Base-by-base conservation (phyloP, 768 basidiomycete genomes). In the Mycena galopus region DNA sequence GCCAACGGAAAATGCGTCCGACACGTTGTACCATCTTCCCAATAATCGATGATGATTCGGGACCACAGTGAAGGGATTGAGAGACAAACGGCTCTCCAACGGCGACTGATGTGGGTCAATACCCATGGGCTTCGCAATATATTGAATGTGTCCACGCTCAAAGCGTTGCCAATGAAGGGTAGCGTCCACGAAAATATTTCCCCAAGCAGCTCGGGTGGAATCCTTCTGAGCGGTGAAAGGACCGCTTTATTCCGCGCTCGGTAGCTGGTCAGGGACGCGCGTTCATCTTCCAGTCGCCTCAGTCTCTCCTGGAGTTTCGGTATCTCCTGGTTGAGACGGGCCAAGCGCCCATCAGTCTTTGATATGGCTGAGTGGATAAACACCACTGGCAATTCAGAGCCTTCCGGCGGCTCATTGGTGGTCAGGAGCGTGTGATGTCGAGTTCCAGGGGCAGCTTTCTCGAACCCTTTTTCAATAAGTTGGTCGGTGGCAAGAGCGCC, bases 51-150 rank as follows among this genome's bases (percentile, higher is more conserved):
- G 37, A 16, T 11, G 3, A 69, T 21, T 4, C 11, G 29, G 7
- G 68, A 70, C 69, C 69, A 70, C 56, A 70, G 50, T 12, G 56
- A 57, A 19, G 69, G 42, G 8, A 25, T 51, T 14, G 44, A 58
- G 7, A 70, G n/a, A 1, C 56, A 27, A 14, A 59, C 27, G n/a
- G 39, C 69, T 37, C 69, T 44, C 69, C 69, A 70, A 21, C 55
- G 53, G 35, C 69, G 4, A 57, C 62, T 29, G 57, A 71, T 23
- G 2, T 59, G 63, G 9, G 44, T 30, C 25, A 71, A 35, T 1
- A 65, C 4, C 69, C 69, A 71, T n/a, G 63, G 68, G 30, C 57
- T 59, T 2, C 21, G 30, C n/a, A n/a, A n/a, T n/a, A n/a, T n/a
- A n/a, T n/a, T 12, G 25, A 11, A 57, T 8, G 25, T 65, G 42